phyloP scores from a whole-genome alignment of 1,284 basidiomycete species.

The Cystobasidiaceae sp. region DNA sequence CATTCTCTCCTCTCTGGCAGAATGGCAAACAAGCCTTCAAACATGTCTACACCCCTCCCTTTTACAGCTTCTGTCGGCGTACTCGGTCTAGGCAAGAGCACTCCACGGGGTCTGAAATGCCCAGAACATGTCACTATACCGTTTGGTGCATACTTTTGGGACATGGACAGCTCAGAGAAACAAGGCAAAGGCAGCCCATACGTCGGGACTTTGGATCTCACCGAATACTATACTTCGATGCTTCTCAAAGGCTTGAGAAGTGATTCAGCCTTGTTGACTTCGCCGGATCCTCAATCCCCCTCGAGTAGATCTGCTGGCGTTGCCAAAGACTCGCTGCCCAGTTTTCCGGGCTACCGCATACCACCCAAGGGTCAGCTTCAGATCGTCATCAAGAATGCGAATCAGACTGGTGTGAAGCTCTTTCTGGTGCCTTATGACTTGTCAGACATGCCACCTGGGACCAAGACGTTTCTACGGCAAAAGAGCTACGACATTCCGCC shows the following conservation, averaged over 20 bases:
- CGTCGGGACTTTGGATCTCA: slow-evolving; percentile 48
- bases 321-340: slow-evolving; percentile 41
- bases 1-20: slow-evolving; percentile 46
- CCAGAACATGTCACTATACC: slow-evolving; percentile 45
- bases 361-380: slow-evolving; percentile 53
- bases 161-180: slow-evolving; percentile 23
- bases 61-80: slow-evolving; percentile 48
- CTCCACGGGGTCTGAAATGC: slow-evolving; percentile 40
- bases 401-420: slow-evolving; percentile 50
- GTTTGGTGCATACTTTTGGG: slow-evolving; percentile 47
- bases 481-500: slow-evolving; percentile 42
- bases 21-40: slow-evolving; percentile 44
- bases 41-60: slow-evolving; percentile 40
- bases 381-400: slow-evolving; percentile 51
- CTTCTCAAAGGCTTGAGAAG: no score
- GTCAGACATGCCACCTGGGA: slow-evolving; percentile 44
- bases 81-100: slow-evolving; percentile 38
- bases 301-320: no score
- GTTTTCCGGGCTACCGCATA: slow-evolving; percentile 52
- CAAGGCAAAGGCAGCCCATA: slow-evolving; percentile 43
- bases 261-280: no score
- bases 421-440: slow-evolving; percentile 54
- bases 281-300: neutral
- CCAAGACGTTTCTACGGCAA: slow-evolving; percentile 43
- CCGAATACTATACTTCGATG: slow-evolving; percentile 41